Percentiles rank a stretch among this genome's conserved stretches.
Evolutionary conservation across 768 basidiomycete species (phyloP).

Genomic region (Psilocybe subaeruginosa): DNA sequence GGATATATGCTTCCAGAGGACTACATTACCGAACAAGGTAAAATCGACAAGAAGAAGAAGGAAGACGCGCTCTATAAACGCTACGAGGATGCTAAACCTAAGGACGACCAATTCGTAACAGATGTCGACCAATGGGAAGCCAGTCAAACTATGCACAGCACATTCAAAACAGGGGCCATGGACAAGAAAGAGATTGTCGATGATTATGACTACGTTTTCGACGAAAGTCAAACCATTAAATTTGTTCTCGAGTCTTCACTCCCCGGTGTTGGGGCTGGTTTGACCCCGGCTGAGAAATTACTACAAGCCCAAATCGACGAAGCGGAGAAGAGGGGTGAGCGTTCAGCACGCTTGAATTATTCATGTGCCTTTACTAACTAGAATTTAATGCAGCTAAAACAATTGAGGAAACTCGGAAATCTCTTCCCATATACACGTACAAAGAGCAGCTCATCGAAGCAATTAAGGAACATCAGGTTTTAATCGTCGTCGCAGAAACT

Average conservation of each 20-base stretch:
- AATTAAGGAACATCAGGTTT: constrained; percentile 88
- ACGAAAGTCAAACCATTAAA: constrained; percentile 95
- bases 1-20: constrained; percentile 98
- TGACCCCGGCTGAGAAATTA: constrained; percentile 85
- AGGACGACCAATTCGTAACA: constrained; percentile 93
- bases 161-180: constrained; percentile 89
- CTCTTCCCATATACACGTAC: constrained; percentile 88
- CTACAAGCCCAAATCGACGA: constrained; percentile 89
- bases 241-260: constrained; percentile 87
- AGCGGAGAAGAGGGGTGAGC: constrained; percentile 84
- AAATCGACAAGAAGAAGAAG: constrained; percentile 97
- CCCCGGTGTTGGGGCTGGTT: constrained; percentile 63
- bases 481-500: constrained; percentile 98
- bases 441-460: constrained; percentile 89
- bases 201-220: constrained; percentile 96
- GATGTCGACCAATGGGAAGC: constrained; percentile 99
- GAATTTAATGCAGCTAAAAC: constrained; percentile 59
- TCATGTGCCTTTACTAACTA: not conserved
- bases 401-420: constrained; percentile 94
- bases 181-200: constrained; percentile 84
- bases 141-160: constrained; percentile 85
- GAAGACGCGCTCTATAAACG: constrained; percentile 90
- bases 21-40: constrained; percentile 97
- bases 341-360: constrained; percentile 5
- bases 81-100: constrained; percentile 91